These are phyloP conservation scores for Fusarium coicis DNA, from an alignment of 2,329 filamentous ascomycete species.

Conservation along the genomic window DNA sequence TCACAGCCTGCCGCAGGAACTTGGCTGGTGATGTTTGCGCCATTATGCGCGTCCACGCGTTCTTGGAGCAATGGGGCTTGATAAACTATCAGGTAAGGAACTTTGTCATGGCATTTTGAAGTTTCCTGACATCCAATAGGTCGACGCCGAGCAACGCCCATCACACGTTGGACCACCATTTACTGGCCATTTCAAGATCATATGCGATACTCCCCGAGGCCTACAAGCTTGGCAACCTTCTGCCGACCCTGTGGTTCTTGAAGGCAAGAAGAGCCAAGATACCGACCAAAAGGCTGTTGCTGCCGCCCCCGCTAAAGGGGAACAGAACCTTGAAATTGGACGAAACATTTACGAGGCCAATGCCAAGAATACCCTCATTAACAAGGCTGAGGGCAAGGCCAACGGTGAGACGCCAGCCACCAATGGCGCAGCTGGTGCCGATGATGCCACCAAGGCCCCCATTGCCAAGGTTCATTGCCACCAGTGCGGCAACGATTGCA, in stretches of 20 bases:
- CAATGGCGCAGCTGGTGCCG: slow-evolving; percentile 70
- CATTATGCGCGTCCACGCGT: slow-evolving; percentile 98
- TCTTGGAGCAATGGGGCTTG: slow-evolving; percentile 97
- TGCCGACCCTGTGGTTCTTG: slow-evolving; percentile 74
- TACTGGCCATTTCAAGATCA: slow-evolving; percentile 96
- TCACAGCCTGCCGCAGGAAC: slow-evolving; percentile 94
- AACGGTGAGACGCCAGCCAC: slow-evolving; percentile 77
- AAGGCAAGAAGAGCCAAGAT: slow-evolving; percentile 69
- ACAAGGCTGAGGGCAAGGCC: slow-evolving; percentile 74
- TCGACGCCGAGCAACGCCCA: slow-evolving; percentile 93
- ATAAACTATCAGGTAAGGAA: slow-evolving; percentile 92
- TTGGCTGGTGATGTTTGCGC: slow-evolving; percentile 97
- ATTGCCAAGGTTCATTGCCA: slow-evolving; percentile 82
- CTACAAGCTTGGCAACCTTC: slow-evolving; percentile 95
- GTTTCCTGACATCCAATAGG: slow-evolving; percentile 64
- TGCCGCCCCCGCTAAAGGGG: slow-evolving; percentile 75
- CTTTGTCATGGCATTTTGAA: neutral
- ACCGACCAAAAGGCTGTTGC: slow-evolving; percentile 81
- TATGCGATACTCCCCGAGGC: slow-evolving; percentile 93
- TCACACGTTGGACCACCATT: slow-evolving; percentile 97
- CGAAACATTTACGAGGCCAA: slow-evolving; percentile 96
- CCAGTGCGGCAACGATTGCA: slow-evolving; percentile 92
- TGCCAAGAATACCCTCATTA: slow-evolving; percentile 79
- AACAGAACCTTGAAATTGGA: slow-evolving; percentile 90
- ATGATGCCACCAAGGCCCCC: slow-evolving; percentile 73